Base-by-base conservation (phyloP, 2,329 filamentous ascomycete species). In the Pezicula radicicola region DNA sequence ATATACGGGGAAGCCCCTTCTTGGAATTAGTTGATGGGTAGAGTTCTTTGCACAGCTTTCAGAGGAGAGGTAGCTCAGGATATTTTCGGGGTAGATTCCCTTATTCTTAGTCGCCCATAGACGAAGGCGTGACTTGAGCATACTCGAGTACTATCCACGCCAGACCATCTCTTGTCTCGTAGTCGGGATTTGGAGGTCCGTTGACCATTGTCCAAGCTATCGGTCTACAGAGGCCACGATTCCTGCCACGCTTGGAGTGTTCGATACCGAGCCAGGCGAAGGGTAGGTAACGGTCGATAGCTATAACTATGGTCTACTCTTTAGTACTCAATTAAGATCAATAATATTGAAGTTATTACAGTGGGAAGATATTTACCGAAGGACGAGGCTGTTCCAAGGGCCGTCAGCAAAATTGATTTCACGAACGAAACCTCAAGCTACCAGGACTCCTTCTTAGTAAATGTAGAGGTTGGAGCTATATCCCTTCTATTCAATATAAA, bases 211-310 rank as follows among this genome's bases (percentile, higher is more conserved):
- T 1, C 76, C 83, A 33, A 94, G 78, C 1, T 80, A 66, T 1
- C 70, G 66, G 64, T 94, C 87, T 6, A 87, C 67, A 33, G 84
- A 93, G 1, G 89, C 83, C 6, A 96, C 90, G 49, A 96, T 79
- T 1, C 84, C 88, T 2, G 89, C 89, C 40, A 95, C 78, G 64
- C 88, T 93, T 2, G 89, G 89, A 0, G 87, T 81, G 0, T 67
- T 68, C 3, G 72, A 67, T 0, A 72, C 62, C 6, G 78, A 83
- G 0, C 79, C 81, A 0, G 83, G 80, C 21, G 90, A 91, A 0
- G 91, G 91, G 60, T 96, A 91, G 0, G 89, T 93, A 1, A 96
- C 90, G 62, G n/a, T 96, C 91, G 60, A 93, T 87, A 0, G 91
- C 90, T 6, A 93, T 81, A 1, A 96, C 71, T 83, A 96, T 96